Conservation (phyloP, 441 rosid species). For the Hypseocharis bilobata region DNA sequence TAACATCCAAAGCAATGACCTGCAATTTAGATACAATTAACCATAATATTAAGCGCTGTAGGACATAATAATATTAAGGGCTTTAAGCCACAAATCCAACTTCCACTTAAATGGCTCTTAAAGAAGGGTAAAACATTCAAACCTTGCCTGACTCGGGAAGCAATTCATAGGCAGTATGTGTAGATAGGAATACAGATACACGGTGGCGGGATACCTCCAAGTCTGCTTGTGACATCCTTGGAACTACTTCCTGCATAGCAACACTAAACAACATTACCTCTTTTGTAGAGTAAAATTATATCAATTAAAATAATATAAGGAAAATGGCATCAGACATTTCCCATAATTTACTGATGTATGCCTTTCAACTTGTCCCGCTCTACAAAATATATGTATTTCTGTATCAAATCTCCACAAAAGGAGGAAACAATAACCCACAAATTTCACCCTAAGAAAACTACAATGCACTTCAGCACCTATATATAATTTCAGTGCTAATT, state of each 20-base stretch:
- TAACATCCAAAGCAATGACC: conserved; percentile 60
- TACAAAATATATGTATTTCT: background rate
- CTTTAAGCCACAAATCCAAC: conserved; percentile 2
- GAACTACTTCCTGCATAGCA: conserved; percentile 33
- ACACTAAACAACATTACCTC: conserved; percentile 30
- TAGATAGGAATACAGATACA: conserved; percentile 39
- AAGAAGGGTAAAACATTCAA: conserved; percentile 32
- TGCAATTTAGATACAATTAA: conserved; percentile 16
- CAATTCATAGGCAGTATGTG: conserved; percentile 54
- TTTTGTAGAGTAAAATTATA: conserved; percentile 8
- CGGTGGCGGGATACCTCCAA: conserved; percentile 44
- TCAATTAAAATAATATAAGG: background rate
- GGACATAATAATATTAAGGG: conserved; percentile 1
- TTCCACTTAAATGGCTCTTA: conserved; percentile 13
- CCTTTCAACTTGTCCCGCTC: background rate
- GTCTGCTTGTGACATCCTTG: conserved; percentile 39
- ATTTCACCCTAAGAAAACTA: background rate
- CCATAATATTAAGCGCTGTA: background rate
- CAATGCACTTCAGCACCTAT: background rate
- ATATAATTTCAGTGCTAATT: no score
- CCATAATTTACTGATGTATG: background rate
- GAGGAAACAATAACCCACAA: background rate
- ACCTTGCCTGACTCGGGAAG: conserved; percentile 80
- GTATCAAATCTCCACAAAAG: background rate
- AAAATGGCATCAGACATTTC: background rate